phyloP scores from a whole-genome alignment of 345 rosid genomes.

The Eucalyptus pumila region DNA sequence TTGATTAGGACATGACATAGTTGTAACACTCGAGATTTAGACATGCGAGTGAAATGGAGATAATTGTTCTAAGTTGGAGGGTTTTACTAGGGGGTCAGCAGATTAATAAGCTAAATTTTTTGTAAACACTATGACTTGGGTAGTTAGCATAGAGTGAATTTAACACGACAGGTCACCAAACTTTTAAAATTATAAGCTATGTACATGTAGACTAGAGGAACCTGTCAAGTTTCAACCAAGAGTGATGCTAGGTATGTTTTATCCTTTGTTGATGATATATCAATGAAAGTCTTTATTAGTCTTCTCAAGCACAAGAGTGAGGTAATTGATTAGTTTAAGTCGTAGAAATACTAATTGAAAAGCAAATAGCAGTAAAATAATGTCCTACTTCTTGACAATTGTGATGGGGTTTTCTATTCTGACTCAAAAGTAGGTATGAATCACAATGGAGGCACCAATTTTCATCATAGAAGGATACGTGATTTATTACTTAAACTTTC shows the following conservation, averaged over 20 bases:
- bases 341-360: not conserved
- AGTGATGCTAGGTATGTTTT: not conserved
- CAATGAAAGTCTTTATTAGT: not conserved
- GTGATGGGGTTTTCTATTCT: not conserved
- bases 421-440: not conserved
- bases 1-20: not conserved
- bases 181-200: not conserved
- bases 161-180: not conserved
- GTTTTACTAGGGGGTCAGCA: not conserved
- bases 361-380: not conserved
- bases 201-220: not conserved
- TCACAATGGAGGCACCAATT: rapidly evolving
- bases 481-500: too few species aligned
- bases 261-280: not conserved
- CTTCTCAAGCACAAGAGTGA: not conserved
- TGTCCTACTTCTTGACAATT: not conserved
- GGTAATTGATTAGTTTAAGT: not conserved
- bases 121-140: not conserved
- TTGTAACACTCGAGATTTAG: not conserved
- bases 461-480: rapidly evolving
- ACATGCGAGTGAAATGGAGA: not conserved
- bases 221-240: not conserved
- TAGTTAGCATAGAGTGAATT: not conserved
- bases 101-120: not conserved
- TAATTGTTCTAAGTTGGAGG: not conserved